Base-by-base conservation (phyloP, 2,329 filamentous ascomycete genomes). In the Paecilomyces sp. region DNA sequence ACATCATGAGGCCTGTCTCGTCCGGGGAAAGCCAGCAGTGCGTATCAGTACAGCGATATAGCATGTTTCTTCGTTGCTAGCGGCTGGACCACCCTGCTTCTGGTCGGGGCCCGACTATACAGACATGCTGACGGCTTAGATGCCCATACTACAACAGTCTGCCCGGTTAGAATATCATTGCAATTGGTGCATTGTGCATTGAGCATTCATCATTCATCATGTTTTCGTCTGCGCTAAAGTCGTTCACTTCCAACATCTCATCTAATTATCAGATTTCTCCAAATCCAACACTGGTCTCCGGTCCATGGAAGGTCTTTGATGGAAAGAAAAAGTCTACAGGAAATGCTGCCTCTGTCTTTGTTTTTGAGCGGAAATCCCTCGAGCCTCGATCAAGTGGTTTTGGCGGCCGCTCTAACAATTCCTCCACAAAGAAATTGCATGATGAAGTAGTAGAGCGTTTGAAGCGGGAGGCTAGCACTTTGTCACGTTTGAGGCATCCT, bases 271-370 rank as follows among this genome's bases (percentile, higher is more conserved):
- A 89, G 66, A 82, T 97, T 65, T 88, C 91, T 24, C 82, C 87
- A 28, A 86, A 85, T 61, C 85, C 89, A 11, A 88, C 86, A n/a
- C 89, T 91, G 57, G 86, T 86, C 57, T 90, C 92, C 15, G 94
- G 94, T 18, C 91, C 92, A 60, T 99, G 94, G 94, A 96, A 92
- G 79, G 94, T 99, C 70, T 93, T 93, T 82, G 92, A 97, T 78
- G 92, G 90, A 61, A 97, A 96, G 81, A 95, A 95, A 79, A 97
- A 97, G 78, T 91, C 89, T 31, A 96, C 92, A 0, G 91, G 90
- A 65, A 96, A 94, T 74, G 76, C 88, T 7, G 94, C 88, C 58
- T 97, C 92, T 15, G 87, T 97, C 66, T 99, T 97, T 70, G 87
- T 97, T 65, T 97, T 97, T 73, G 94, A 99, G 65, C 88, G 87